Evolutionary conservation across 495 filamentous ascomycete genomes (phyloP).

Genomic region (Penicillium ochrochloron): DNA sequence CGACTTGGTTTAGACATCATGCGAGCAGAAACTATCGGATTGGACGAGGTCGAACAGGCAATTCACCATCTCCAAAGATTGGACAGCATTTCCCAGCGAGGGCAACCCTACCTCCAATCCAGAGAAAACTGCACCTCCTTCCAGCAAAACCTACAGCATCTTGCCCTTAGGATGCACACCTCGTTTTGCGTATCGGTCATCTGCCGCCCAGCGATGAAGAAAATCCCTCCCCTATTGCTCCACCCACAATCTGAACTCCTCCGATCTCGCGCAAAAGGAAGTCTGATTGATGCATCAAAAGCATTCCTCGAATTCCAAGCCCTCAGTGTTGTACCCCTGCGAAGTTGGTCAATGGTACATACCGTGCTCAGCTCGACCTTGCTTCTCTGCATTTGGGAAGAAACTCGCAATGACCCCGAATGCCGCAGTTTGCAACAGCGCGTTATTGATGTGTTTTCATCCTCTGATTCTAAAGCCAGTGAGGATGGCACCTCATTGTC

Average conservation of each 20-base stretch:
- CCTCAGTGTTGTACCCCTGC: slow-evolving; percentile 38
- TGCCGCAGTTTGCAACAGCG: slow-evolving; percentile 39
- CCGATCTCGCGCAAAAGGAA: slow-evolving; percentile 32
- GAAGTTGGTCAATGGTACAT: slow-evolving; percentile 48
- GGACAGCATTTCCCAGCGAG: slow-evolving; percentile 29
- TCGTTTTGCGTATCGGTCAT: slow-evolving; percentile 39
- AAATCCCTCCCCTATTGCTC: slow-evolving; percentile 13
- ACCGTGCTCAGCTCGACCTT: slow-evolving; percentile 43
- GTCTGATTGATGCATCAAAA: slow-evolving; percentile 38
- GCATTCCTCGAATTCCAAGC: slow-evolving; percentile 44
- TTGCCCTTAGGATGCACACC: slow-evolving; percentile 42
- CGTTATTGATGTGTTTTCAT: slow-evolving; percentile 42
- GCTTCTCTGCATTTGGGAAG: slow-evolving; percentile 46
- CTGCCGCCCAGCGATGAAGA: slow-evolving; percentile 43
- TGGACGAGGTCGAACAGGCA: slow-evolving; percentile 18
- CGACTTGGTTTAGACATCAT: slow-evolving; percentile 34
- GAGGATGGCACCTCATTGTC: slow-evolving; percentile 21
- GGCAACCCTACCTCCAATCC: slow-evolving; percentile 28
- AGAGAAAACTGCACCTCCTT: slow-evolving; percentile 34
- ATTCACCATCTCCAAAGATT: slow-evolving; percentile 30
- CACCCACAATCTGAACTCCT: slow-evolving; percentile 20
- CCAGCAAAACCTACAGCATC: slow-evolving; percentile 41
- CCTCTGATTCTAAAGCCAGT: slow-evolving; percentile 20
- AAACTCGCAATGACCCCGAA: slow-evolving; percentile 41
- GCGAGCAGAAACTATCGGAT: slow-evolving; percentile 13